Base-by-base conservation (phyloP, 176 grass and related monocot species). In the Zea mays region DNA sequence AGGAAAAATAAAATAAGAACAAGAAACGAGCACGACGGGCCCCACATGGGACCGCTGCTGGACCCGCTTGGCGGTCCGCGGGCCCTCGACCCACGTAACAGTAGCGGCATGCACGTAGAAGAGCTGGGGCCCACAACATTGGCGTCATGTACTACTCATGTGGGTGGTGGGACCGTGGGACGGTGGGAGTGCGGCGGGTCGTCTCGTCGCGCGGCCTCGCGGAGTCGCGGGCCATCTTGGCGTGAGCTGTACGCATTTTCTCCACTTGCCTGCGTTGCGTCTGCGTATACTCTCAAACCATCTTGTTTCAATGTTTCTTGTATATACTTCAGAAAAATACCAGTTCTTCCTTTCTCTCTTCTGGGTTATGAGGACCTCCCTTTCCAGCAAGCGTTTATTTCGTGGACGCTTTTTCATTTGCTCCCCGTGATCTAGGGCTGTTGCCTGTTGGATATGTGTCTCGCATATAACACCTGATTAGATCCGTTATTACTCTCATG, bases 71-170 rank as follows among this genome's bases (percentile, higher is more conserved):
- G 57, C 19, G 57, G 57, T 60, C 57, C 51, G 51, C 51, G 1
- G 60, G 35, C n/a, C n/a, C n/a, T n/a, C n/a, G n/a, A n/a, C n/a
- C n/a, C n/a, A n/a, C n/a, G n/a, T n/a, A n/a, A n/a, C n/a, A n/a
- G n/a, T n/a, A 63, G 61, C 61, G 61, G 61, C 61, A 64, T 64
- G 61, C 61, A 64, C 61, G 61, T 38, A 64, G 10, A 1, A 7
- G 5, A 4, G 27, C 0, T 0, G 61, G 61, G 34, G n/a, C 61
- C 61, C 61, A 64, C 61, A 64, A 64, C 61, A 64, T 64, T 34
- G 61, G 61, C 61, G 61, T 64, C 61, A 64, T 64, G 61, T 64
- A n/a, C n/a, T n/a, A n/a, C n/a, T n/a, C n/a, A n/a, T n/a, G n/a
- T n/a, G n/a, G n/a, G n/a, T n/a, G n/a, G n/a, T n/a, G n/a, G n/a